Conservation (phyloP, 257 asterid species). For the Plectranthus barbatus region DNA sequence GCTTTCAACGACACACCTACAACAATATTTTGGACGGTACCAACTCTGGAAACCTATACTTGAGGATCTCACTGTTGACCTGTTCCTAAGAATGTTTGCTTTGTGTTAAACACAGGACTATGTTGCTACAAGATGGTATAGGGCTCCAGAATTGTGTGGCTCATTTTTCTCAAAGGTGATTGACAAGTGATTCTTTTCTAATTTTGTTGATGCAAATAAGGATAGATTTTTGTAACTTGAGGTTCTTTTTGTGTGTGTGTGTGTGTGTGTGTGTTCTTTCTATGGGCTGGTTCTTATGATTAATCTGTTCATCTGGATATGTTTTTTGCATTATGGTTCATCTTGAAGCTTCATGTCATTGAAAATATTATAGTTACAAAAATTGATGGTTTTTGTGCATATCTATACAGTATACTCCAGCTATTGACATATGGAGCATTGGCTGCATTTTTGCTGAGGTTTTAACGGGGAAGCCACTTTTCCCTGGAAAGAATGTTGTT, state of each 20-base stretch:
- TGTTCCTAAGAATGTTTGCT: neutral
- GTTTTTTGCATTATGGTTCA: no score
- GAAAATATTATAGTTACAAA: neutral
- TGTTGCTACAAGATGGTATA: constrained; percentile 91
- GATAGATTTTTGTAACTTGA: no score
- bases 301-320: no score
- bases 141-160: constrained; percentile 88
- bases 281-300: no score
- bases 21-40: constrained; percentile 95
- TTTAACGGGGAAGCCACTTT: constrained; percentile 74
- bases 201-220: neutral
- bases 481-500: constrained; percentile 88
- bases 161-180: constrained; percentile 80
- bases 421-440: constrained; percentile 92
- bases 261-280: no score
- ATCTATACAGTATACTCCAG: constrained; percentile 75
- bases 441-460: constrained; percentile 96
- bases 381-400: constrained; percentile 5
- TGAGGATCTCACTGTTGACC: neutral
- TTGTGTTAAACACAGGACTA: constrained; percentile 49
- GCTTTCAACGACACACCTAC: constrained; percentile 88
- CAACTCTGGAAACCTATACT: neutral
- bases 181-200: neutral
- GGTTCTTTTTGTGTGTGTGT: no score
- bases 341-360: no score